Evolutionary conservation across 192 early-diverging fungal genomes (phyloP), one percentile per base, ranked within the genome.

Genomic region (Pilaira anomala): DNA sequence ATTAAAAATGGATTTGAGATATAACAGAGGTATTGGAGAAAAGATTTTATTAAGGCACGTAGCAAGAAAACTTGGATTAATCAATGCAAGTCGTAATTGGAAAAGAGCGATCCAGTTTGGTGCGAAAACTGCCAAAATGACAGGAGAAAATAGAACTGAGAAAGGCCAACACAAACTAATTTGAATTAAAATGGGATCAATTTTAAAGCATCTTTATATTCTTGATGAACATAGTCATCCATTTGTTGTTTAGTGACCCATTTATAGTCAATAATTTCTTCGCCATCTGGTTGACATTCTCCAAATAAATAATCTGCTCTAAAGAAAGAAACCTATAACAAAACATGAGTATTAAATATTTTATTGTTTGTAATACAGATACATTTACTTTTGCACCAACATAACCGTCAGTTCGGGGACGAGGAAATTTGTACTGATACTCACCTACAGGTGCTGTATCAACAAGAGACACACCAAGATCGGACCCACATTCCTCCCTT

Each of bases 21-120:
- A 87, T 68, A 76, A 77, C 12, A 73, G 88, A 9, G 94, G 92
- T 0, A 75, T 95, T 8, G 96, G 96, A 25, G 95, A 97, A 61
- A 98, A 98, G 73, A 65, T 94, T 30, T 63, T 97, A n/a, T 69
- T 98, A 54, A 71, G 95, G 16, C 79, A 87, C 74, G 69, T 92
- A 14, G 91, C 91, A 14, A 72, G 80, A 13, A 59, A 66, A 58
- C 72, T 97, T n/a, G 90, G 90, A 0, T 78, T 97, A 45, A 36
- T 18, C 0, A 57, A 81, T n/a, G 87, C 88, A 40, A 83, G 69
- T 54, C 73, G 66, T 19, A 85, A 90, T 65, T 89, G 84, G 79
- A 98, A 98, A 66, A 77, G 94, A n/a, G 96, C 96, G 2, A 92
- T 98, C 48, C 96, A 98, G 73, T 98, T 98, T 84, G 96, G 96